Evolutionary conservation across 2,329 filamentous ascomycete species (phyloP).

Genomic region (Exophiala mesophila): DNA sequence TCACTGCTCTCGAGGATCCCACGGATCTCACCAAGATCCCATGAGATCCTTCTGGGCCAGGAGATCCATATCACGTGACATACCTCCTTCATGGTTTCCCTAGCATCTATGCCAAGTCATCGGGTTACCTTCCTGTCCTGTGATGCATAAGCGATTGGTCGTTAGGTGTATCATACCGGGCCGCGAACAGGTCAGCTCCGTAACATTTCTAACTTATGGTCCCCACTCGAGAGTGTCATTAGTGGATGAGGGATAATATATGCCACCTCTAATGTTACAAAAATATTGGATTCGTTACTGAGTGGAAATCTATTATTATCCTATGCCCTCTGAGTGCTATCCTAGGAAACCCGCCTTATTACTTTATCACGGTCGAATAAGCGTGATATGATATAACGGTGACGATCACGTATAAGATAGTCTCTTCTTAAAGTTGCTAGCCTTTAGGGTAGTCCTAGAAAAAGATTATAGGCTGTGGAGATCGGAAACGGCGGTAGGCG

Average conservation of each 20-base stretch:
- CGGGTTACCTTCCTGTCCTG: no score
- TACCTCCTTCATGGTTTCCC: no score
- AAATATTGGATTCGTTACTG: slow-evolving; percentile 6
- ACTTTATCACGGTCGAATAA: slow-evolving; percentile 18
- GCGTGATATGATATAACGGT: slow-evolving; percentile 21
- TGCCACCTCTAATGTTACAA: slow-evolving; percentile 19
- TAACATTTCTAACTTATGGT: slow-evolving; percentile 20
- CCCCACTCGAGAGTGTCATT: slow-evolving; percentile 16
- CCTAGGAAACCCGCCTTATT: slow-evolving; percentile 9
- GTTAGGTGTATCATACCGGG: no score
- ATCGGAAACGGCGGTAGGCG: slow-evolving; percentile 17
- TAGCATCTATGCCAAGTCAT: no score
- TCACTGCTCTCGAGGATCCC: no score
- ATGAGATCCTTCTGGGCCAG: no score
- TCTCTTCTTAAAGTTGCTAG: slow-evolving; percentile 19
- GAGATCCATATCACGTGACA: no score
- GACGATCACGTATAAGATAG: slow-evolving; percentile 23
- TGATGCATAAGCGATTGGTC: no score
- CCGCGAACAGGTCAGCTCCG: no score
- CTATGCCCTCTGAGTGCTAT: slow-evolving; percentile 13
- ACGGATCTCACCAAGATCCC: no score
- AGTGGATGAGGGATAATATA: slow-evolving; percentile 25
- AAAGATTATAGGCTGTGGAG: slow-evolving; percentile 6
- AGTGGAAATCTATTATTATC: slow-evolving; percentile 21
- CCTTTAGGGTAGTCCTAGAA: slow-evolving; percentile 15